A percentile compares a stretch with the other conserved stretches of the same genome.
Conservation (phyloP, 2,329 filamentous ascomycete genomes). For the Trichoderma sp. region DNA sequence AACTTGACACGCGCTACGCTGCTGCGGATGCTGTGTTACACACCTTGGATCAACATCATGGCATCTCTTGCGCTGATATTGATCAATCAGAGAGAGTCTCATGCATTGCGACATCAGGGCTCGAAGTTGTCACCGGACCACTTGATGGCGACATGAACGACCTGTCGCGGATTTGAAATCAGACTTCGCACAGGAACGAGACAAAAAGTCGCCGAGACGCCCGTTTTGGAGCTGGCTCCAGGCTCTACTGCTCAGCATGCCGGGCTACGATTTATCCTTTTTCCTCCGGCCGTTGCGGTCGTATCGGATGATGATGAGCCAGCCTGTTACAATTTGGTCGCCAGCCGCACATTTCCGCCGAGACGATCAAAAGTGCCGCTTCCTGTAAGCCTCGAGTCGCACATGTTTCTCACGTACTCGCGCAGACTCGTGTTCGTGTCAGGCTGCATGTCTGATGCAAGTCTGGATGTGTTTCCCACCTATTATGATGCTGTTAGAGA, state of each 20-base stretch:
- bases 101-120: conserved; percentile 19
- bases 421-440: conserved; percentile 7
- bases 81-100: neutral
- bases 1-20: neutral
- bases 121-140: conserved; percentile 11
- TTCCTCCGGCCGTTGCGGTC: neutral
- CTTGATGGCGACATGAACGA: conserved; percentile 18
- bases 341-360: neutral
- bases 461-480: neutral
- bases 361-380: neutral
- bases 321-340: neutral
- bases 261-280: neutral
- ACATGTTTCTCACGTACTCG: neutral
- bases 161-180: conserved; percentile 5
- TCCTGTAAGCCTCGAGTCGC: neutral
- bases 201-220: conserved; percentile 16
- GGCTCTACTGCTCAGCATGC: neutral
- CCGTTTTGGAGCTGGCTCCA: neutral
- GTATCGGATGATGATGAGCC: neutral
- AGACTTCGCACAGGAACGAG: neutral
- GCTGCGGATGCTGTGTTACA: neutral
- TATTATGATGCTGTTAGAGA: too few species aligned
- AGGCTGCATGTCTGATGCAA: neutral
- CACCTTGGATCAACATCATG: conserved; percentile 1
- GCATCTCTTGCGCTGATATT: conserved; percentile 8